Percentiles rank a stretch among this genome's conserved stretches.
Conservation (phyloP, 352 stramenopile species). For the Globisporangium splendens region DNA sequence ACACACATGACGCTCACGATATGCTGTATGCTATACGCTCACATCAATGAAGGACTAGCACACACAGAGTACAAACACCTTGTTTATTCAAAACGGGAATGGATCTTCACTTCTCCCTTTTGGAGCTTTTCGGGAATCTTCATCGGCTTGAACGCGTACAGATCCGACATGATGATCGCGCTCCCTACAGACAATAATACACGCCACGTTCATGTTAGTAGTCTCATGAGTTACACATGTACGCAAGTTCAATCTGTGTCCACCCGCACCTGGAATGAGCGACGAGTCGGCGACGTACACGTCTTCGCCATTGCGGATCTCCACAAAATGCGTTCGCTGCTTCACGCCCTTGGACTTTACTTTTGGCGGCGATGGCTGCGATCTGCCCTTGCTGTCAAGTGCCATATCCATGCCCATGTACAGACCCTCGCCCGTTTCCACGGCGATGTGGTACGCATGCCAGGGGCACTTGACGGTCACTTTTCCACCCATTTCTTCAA, state of each 20-base stretch:
- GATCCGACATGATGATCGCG: constrained; percentile 53
- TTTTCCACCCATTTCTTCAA: constrained; percentile 81
- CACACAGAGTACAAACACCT: not conserved
- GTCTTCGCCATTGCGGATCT: constrained; percentile 61
- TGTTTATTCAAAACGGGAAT: constrained; percentile 63
- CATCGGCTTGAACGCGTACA: constrained; percentile 64
- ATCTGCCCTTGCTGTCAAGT: constrained; percentile 40
- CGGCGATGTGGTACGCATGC: constrained; percentile 82
- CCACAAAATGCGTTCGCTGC: constrained; percentile 79
- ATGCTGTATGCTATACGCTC: too few relatives aligned
- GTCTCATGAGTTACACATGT: not conserved
- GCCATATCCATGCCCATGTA: constrained; percentile 84
- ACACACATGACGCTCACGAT: too few relatives aligned
- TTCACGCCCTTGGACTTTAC: constrained; percentile 85
- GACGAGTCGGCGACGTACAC: constrained; percentile 81
- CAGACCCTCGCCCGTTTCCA: constrained; percentile 77
- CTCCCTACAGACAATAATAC: constrained; percentile 16
- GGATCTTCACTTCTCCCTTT: constrained; percentile 56
- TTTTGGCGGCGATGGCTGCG: constrained; percentile 42
- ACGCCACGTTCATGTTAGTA: not conserved
- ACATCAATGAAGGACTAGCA: too few relatives aligned
- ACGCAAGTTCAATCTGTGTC: not conserved
- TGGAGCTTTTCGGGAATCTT: constrained; percentile 35
- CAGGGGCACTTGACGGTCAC: constrained; percentile 80
- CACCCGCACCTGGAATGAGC: constrained; percentile 36